Conservation (phyloP, 306 rosid species). For the Cicer arietinum region DNA sequence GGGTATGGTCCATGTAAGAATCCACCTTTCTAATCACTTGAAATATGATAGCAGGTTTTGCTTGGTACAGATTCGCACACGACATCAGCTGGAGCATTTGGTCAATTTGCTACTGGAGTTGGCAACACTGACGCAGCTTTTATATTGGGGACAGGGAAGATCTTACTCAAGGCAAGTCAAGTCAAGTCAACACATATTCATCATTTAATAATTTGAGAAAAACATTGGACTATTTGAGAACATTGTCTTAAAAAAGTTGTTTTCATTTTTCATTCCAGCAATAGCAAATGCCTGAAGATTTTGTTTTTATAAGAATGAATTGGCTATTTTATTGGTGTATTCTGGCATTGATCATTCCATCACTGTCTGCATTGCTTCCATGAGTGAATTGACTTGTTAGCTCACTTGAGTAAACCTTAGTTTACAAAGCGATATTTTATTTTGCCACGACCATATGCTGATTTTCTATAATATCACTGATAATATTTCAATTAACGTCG, state of each 20-base stretch:
- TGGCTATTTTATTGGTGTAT: too few species aligned
- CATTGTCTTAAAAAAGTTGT: neutral
- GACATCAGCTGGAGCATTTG: slow-evolving; percentile 91
- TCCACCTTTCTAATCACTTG: slow-evolving; percentile 24
- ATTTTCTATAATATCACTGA: neutral
- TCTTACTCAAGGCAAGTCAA: slow-evolving; percentile 66
- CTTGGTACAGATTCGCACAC: slow-evolving; percentile 94
- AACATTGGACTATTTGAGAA: neutral
- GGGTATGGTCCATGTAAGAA: neutral
- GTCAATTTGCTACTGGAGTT: slow-evolving; percentile 86
- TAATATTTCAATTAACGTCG: neutral
- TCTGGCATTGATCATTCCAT: too few species aligned
- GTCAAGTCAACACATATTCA: slow-evolving; percentile 19
- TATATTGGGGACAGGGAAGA: slow-evolving; percentile 81
- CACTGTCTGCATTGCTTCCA: neutral
- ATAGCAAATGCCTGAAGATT: too few species aligned
- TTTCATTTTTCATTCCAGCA: neutral
- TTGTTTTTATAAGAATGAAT: too few species aligned
- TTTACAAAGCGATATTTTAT: neutral
- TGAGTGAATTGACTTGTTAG: neutral
- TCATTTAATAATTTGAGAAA: neutral
- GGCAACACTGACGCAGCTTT: slow-evolving; percentile 91
- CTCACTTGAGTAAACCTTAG: neutral
- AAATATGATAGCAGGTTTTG: slow-evolving; percentile 62
- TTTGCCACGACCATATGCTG: neutral